Conservation (phyloP, 2,329 filamentous ascomycete species). For the Fusarium goolgardi region DNA sequence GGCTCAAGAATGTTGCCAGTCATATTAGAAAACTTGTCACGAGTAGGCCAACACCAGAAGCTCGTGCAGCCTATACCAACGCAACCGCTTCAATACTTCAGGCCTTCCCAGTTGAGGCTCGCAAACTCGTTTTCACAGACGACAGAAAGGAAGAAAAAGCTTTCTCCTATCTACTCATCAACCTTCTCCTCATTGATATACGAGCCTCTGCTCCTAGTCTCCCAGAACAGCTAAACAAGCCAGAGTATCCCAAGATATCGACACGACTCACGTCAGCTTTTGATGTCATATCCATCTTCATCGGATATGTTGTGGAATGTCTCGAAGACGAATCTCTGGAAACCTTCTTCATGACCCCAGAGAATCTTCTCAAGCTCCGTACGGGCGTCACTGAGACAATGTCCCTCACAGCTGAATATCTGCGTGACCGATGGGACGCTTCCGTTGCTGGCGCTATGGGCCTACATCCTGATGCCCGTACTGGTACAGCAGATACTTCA, state of each 20-base stretch:
- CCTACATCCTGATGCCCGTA: slow-evolving; percentile 67
- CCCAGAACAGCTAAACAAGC: slow-evolving; percentile 66
- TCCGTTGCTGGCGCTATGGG: slow-evolving; percentile 71
- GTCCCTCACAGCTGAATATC: slow-evolving; percentile 71
- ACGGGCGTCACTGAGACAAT: slow-evolving; percentile 72
- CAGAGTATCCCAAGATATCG: slow-evolving; percentile 63
- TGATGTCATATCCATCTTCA: slow-evolving; percentile 70
- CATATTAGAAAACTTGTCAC: slow-evolving; percentile 66
- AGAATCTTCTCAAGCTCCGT: slow-evolving; percentile 70
- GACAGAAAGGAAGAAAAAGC: slow-evolving; percentile 60
- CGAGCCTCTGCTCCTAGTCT: slow-evolving; percentile 71
- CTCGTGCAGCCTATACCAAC: slow-evolving; percentile 69
- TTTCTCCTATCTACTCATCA: slow-evolving; percentile 71
- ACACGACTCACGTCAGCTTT: slow-evolving; percentile 69
- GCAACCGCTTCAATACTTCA: slow-evolving; percentile 68
- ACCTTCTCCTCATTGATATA: slow-evolving; percentile 74
- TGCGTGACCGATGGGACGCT: slow-evolving; percentile 77
- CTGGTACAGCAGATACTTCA: slow-evolving; percentile 56
- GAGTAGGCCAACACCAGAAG: slow-evolving; percentile 65
- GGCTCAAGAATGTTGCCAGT: slow-evolving; percentile 61
- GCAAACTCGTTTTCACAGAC: slow-evolving; percentile 65
- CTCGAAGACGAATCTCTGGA: slow-evolving; percentile 61
- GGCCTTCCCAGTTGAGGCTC: slow-evolving; percentile 60
- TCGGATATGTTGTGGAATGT: slow-evolving; percentile 66
- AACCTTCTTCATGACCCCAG: slow-evolving; percentile 63